Evolutionary conservation across 768 basidiomycete species (phyloP).

Genomic region (Cystobasidium tubakii): DNA sequence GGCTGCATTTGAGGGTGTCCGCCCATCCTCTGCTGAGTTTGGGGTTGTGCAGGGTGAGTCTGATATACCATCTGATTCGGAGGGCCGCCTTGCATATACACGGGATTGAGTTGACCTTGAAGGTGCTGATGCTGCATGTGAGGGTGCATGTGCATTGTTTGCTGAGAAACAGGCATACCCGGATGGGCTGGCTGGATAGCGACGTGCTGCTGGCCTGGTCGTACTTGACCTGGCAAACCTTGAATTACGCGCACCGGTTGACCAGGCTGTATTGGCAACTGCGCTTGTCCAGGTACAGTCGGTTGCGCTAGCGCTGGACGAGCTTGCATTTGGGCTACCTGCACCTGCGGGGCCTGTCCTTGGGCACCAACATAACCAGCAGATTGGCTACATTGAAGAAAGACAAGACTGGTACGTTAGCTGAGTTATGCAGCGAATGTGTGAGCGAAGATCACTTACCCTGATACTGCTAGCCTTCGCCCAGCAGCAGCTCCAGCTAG

Average conservation of each 20-base stretch:
- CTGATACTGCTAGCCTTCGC: not conserved
- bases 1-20: not conserved
- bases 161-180: not conserved
- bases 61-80: not conserved
- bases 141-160: not conserved
- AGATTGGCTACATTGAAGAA: not conserved
- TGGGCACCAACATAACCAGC: not conserved
- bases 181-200: not conserved
- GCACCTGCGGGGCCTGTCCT: not conserved
- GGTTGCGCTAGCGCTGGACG: not conserved
- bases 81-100: not conserved
- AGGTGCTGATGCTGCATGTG: conserved; percentile 14
- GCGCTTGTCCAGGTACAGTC: not conserved
- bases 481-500: not conserved
- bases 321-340: not conserved
- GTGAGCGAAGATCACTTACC: conserved; percentile 1
- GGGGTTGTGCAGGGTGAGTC: not conserved
- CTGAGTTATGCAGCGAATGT: too few species aligned
- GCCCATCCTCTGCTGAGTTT: not conserved
- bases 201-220: not conserved
- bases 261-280: not conserved
- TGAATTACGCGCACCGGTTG: not conserved
- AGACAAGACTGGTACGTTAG: too few species aligned
- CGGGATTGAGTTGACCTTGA: not conserved
- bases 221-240: not conserved